phyloP scores from a whole-genome alignment of 257 asterid genomes.

The Verbena officinalis region DNA sequence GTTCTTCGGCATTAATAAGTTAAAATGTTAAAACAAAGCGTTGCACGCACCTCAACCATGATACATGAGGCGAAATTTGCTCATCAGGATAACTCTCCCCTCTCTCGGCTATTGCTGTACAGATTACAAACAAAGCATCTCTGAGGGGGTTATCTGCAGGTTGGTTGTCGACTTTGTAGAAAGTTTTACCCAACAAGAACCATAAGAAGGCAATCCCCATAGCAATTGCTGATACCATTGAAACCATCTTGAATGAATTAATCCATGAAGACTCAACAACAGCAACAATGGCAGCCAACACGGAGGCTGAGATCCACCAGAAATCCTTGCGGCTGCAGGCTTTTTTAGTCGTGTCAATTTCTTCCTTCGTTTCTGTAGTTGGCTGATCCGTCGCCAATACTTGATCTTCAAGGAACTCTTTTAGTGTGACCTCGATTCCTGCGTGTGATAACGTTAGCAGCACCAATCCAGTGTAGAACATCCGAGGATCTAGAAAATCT shows the following conservation, averaged over 20 bases:
- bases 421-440: neutral
- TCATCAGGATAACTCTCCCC: neutral
- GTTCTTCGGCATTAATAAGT: too few relatives aligned
- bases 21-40: too few relatives aligned
- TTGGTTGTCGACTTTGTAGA: neutral
- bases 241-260: neutral
- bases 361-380: neutral
- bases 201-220: slow-evolving; percentile 9
- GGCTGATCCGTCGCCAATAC: neutral
- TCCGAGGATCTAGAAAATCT: neutral
- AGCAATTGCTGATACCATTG: neutral
- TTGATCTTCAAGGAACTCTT: slow-evolving; percentile 34
- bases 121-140: neutral
- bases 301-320: slow-evolving; percentile 19
- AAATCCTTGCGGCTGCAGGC: neutral
- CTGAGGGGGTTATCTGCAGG: neutral
- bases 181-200: slow-evolving; percentile 20
- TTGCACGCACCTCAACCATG: slow-evolving; percentile 25
- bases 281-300: slow-evolving; percentile 12
- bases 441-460: slow-evolving; percentile 23
- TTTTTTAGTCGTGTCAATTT: too few relatives aligned
- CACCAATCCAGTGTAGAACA: slow-evolving; percentile 16
- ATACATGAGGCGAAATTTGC: neutral
- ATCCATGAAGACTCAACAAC: neutral
- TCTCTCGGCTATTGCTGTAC: slow-evolving; percentile 7